Evolutionary conservation across 1,284 basidiomycete genomes (phyloP).

Genomic region (Hypsizygus ulmarius): DNA sequence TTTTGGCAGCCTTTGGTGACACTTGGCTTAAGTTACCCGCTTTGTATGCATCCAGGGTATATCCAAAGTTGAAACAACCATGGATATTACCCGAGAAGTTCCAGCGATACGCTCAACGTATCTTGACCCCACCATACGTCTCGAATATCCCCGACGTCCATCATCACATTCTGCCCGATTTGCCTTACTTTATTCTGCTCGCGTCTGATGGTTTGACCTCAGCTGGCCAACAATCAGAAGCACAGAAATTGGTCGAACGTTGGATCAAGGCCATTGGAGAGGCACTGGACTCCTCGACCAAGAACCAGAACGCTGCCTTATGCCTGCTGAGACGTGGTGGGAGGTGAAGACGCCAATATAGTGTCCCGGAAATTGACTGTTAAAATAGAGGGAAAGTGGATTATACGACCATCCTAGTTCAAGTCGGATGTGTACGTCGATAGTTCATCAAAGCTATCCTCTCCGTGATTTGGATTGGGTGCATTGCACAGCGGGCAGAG

Average conservation of each 20-base stretch:
- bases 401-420: slow-evolving; percentile 54
- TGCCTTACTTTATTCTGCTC: slow-evolving; percentile 29
- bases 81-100: slow-evolving; percentile 38
- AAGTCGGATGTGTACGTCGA: slow-evolving; percentile 1
- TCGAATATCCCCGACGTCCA: slow-evolving; percentile 46
- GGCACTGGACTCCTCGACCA: slow-evolving; percentile 12
- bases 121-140: slow-evolving; percentile 52
- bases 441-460: not conserved
- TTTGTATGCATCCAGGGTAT: slow-evolving; percentile 45
- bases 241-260: slow-evolving; percentile 31
- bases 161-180: slow-evolving; percentile 29
- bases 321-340: slow-evolving; percentile 50
- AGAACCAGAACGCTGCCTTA: slow-evolving; percentile 41
- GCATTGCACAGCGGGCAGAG: slow-evolving; percentile 61
- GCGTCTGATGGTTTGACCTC: slow-evolving; percentile 48
- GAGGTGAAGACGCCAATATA: slow-evolving; percentile 43
- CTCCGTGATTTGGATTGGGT: slow-evolving; percentile 23
- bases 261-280: slow-evolving; percentile 35
- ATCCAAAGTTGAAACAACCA: slow-evolving; percentile 40
- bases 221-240: slow-evolving; percentile 39
- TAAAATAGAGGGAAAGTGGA: slow-evolving; percentile 61
- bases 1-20: slow-evolving; percentile 49
- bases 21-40: slow-evolving; percentile 55
- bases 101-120: slow-evolving; percentile 36
- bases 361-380: slow-evolving; percentile 53